Conservation (phyloP, 129 eudicot genomes). For the Ambrosia artemisiifolia region DNA sequence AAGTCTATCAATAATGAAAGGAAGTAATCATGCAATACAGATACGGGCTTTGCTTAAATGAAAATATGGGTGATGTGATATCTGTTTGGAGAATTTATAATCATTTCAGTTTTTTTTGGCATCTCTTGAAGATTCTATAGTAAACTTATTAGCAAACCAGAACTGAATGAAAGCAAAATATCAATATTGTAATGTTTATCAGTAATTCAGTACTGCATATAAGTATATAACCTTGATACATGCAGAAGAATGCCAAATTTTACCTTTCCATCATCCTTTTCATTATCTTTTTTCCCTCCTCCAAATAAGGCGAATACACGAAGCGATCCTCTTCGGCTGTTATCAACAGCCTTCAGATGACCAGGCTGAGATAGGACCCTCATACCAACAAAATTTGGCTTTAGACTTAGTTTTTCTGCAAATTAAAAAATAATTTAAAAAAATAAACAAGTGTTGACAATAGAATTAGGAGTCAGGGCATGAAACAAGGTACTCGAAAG, state of each 20-base stretch:
- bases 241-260: conserved; percentile 36
- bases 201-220: not conserved
- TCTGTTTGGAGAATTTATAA: not conserved
- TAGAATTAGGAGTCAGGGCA: not conserved
- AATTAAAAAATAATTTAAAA: not conserved
- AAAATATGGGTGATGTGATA: not conserved
- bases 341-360: conserved; percentile 26
- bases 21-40: not conserved
- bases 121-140: not conserved
- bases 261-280: conserved; percentile 61
- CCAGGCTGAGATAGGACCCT: conserved; percentile 33
- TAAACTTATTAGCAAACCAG: not conserved
- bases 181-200: too few species aligned
- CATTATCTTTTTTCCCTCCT: conserved; percentile 81
- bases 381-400: conserved; percentile 36
- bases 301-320: conserved; percentile 66
- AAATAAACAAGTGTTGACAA: not conserved
- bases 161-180: not conserved
- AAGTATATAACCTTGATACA: not conserved
- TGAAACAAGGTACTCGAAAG: conserved; percentile 3
- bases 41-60: not conserved
- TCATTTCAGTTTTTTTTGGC: not conserved
- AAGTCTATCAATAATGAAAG: not conserved
- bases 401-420: conserved; percentile 44
- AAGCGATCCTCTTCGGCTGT: conserved; percentile 39